A percentile compares a stretch with the other conserved stretches of the same genome.
Conservation (phyloP, 805 yeast genomes). For the Ogataea populi-albae region DNA sequence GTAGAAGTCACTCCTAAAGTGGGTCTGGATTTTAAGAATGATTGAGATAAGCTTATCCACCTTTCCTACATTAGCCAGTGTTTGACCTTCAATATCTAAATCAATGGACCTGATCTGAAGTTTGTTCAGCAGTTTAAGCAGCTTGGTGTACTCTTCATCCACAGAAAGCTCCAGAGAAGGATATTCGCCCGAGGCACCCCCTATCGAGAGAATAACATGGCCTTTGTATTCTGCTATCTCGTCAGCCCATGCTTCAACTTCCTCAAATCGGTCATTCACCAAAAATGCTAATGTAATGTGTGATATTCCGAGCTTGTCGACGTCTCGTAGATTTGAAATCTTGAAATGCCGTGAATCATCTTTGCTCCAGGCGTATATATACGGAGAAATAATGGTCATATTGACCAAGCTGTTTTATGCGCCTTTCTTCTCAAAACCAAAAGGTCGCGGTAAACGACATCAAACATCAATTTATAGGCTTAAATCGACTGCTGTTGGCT, state of each 20-base stretch:
- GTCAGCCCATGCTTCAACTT: slow-evolving; percentile 25
- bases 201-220: slow-evolving; percentile 29
- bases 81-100: slow-evolving; percentile 31
- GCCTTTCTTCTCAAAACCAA: background rate
- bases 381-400: slow-evolving; percentile 31
- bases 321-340: slow-evolving; percentile 18
- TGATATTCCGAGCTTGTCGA: slow-evolving; percentile 12
- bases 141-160: slow-evolving; percentile 16
- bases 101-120: slow-evolving; percentile 24
- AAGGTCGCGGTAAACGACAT: too few relatives aligned
- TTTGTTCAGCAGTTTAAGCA: slow-evolving; percentile 14
- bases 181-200: slow-evolving; percentile 31
- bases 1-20: slow-evolving; percentile 8
- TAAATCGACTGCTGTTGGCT: too few relatives aligned
- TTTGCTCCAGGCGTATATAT: slow-evolving; percentile 31
- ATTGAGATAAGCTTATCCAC: slow-evolving; percentile 16
- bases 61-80: slow-evolving; percentile 9
- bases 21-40: slow-evolving; percentile 9
- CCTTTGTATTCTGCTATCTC: slow-evolving; percentile 21
- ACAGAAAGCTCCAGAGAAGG: slow-evolving; percentile 14
- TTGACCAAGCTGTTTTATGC: background rate
- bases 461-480: too few relatives aligned
- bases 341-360: slow-evolving; percentile 15
- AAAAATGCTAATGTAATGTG: slow-evolving; percentile 29
- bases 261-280: slow-evolving; percentile 23